Percentiles rank a stretch among this genome's conserved stretches.
phyloP scores from a whole-genome alignment of 805 yeast species.

The Candida coquimbonensis region DNA sequence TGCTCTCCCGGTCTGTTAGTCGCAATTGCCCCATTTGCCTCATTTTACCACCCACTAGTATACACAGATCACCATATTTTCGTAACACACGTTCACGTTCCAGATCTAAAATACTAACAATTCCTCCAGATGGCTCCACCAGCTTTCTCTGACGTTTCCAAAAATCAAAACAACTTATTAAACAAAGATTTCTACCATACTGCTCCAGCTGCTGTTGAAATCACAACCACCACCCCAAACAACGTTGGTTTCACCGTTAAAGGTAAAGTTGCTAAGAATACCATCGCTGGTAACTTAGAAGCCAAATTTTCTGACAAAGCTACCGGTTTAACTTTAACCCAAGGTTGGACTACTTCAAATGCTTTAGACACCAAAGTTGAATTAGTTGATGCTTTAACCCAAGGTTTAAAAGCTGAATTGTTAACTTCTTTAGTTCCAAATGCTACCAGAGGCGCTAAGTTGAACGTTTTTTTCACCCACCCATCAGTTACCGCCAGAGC shows the following conservation, averaged over 20 bases:
- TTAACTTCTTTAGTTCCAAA: constrained; percentile 82
- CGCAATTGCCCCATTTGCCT: background rate
- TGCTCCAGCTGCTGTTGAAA: constrained; percentile 79
- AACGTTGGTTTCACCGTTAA: constrained; percentile 92
- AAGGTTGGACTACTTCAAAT: constrained; percentile 97
- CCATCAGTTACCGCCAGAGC: constrained; percentile 91
- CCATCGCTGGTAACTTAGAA: constrained; percentile 84
- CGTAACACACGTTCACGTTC: background rate
- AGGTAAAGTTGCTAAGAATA: constrained; percentile 77
- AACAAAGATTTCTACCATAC: constrained; percentile 90
- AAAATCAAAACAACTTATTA: constrained; percentile 85
- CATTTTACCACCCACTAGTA: background rate
- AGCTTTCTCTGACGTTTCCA: constrained; percentile 89
- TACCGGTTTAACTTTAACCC: constrained; percentile 87
- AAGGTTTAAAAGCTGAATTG: constrained; percentile 91
- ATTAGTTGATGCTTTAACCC: constrained; percentile 84
- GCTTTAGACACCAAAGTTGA: constrained; percentile 89
- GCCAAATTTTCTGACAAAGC: constrained; percentile 90
- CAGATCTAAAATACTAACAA: constrained; percentile 1
- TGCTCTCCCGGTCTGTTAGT: no score
- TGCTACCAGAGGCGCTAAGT: constrained; percentile 80
- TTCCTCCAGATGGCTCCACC: constrained; percentile 56
- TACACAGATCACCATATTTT: background rate
- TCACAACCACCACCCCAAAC: constrained; percentile 91
- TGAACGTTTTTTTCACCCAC: constrained; percentile 87